Base-by-base conservation (phyloP, 2,329 filamentous ascomycete species). In the Fonsecaea pedrosoi region DNA sequence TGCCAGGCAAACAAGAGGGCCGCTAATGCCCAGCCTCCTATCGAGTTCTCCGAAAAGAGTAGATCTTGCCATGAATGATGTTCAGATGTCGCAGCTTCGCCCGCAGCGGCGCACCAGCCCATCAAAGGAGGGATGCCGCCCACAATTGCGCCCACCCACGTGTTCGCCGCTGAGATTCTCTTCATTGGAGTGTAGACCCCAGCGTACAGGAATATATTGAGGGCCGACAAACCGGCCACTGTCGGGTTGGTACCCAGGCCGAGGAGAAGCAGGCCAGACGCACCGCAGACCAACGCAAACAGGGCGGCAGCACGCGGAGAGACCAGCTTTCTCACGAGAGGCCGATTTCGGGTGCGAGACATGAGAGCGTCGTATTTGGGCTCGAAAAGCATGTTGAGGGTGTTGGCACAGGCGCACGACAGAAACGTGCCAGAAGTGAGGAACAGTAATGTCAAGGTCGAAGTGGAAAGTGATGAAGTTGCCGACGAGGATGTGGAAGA, bases 361-460 rank as follows among this genome's bases (percentile, higher is more conserved):
- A 99, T 99, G 74, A 91, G 88, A 54, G 93, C 92, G 78, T 99
- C 95, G 75, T 94, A 94, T 67, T 89, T 85, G 9, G 89, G 91
- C 79, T 99, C 95, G 79, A 97, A 93, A 66, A 97, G 88, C 95
- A 99, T 99, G 79, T 99, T 99, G 71, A 98, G 84, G 1, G 95
- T 88, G 77, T 99, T 99, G 53, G 95, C 95, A 66, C 91, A 92
- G 53, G 94, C 92, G n/a, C 88, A 91, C 77, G 92, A 95, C 21
- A 97, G 85, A 4, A 94, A 89, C 0, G 95, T 98, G 67, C 95
- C 94, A 3, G 88, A 88, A 0, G 94, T 97, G 60, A 99, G 88
- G 82, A 97, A 98, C 60, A 96, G 84, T 18, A 98, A 89, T 8
- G 95, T 99, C 62, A 98, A 84, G 1, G 95, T 92, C 68, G 92